These are phyloP conservation scores for Polychytrium aggregatum DNA, from an alignment of 192 early-diverging fungal genomes.

Conservation along the genomic window DNA sequence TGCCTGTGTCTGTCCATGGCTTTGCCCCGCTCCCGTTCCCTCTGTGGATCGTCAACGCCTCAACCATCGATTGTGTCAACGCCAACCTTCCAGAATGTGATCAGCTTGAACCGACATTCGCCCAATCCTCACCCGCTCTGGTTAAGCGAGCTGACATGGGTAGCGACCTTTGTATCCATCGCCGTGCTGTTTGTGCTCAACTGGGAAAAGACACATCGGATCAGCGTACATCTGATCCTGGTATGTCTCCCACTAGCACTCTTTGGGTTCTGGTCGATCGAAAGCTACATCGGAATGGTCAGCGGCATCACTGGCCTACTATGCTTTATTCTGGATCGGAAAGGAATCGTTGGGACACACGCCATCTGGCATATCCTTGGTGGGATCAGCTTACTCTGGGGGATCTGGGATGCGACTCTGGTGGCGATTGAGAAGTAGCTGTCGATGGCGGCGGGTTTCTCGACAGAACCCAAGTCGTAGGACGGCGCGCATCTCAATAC, in stretches of 20 bases:
- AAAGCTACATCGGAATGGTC: conserved; percentile 4
- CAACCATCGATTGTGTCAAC: no score
- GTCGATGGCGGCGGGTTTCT: no score
- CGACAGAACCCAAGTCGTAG: no score
- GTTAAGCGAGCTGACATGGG: conserved; percentile 1
- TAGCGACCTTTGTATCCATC: background rate
- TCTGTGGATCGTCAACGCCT: no score
- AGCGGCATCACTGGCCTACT: conserved; percentile 4
- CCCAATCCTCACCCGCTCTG: background rate
- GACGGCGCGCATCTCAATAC: no score
- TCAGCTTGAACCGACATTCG: conserved; percentile 2
- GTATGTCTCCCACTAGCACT: conserved; percentile 2
- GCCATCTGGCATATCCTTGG: conserved; percentile 6
- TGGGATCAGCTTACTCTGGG: conserved; percentile 6
- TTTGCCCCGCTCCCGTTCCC: no score
- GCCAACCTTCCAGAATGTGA: background rate
- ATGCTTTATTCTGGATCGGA: conserved; percentile 4
- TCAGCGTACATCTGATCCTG: background rate
- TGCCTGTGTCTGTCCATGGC: no score
- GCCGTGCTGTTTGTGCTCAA: conserved; percentile 2
- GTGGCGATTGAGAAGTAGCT: background rate
- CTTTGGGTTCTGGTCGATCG: conserved; percentile 4
- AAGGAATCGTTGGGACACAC: background rate
- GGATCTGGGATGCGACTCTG: conserved; percentile 8
- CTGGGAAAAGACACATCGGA: conserved; percentile 7